Base-by-base conservation (phyloP, 2,329 filamentous ascomycete genomes). In the Xylariaceae sp. region DNA sequence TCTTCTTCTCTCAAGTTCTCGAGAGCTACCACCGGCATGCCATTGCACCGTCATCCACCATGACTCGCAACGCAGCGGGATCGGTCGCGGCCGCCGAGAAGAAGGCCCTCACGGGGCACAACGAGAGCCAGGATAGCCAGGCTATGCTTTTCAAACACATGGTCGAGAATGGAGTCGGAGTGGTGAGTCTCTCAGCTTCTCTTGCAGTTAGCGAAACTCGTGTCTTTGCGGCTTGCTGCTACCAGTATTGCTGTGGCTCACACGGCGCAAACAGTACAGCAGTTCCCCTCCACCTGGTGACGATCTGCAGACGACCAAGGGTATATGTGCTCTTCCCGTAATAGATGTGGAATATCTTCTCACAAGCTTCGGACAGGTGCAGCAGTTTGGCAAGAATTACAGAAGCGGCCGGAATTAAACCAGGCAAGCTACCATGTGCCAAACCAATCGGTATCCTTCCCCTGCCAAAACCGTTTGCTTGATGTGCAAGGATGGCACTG, bases 81-180 rank as follows among this genome's bases (percentile, higher is more conserved):
- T 44, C 41, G 14, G 21, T 46, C 24, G 13, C 15, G n/a, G 28
- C 31, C 9, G 43, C 45, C 2, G 40, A 50, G 28, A 40, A 39
- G 19, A 35, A 31, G 16, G 41, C 42, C 12, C 35, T 50, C 14
- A 31, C 29, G 9, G 40, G 45, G 19, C 36, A 49, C 13, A 46
- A 47, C 29, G 49, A 54, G 18, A 54, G 49, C 32, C 50, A 56
- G 40, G 50, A 52, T 19, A 55, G 51, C 28, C 52, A 53, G 29
- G 40, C 35, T 5, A 32, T 45, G 28, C 37, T 56, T 19, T 33
- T 45, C 5, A 39, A 37, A 24, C 36, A 43, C 13, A 44, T 50
- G 19, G 34, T 38, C 11, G 35, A 49, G 21, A 45, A 53, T 39
- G 50, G 46, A 16, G 38, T 54, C 15, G 52, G 52, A 18, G 40